Percentiles rank a stretch among this genome's conserved stretches.
Conservation (phyloP, 2,329 filamentous ascomycete genomes). For the Apiospora sp. region DNA sequence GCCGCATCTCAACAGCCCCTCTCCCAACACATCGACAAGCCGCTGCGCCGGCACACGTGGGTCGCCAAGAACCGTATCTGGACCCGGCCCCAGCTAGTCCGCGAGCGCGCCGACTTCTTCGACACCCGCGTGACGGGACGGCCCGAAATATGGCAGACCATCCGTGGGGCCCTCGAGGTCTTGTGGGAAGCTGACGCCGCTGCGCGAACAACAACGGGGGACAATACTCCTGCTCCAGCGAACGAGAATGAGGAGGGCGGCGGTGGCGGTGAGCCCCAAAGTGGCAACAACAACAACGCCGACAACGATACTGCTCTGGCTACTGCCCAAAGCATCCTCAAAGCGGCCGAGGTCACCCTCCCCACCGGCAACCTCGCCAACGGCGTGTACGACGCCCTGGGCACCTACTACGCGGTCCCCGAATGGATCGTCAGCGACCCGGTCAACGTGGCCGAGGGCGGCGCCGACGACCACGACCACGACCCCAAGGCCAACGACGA, state of each 20-base stretch:
- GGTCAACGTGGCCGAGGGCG: constrained; percentile 55
- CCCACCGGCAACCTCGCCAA: constrained; percentile 77
- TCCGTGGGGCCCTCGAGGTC: constrained; percentile 72
- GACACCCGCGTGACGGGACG: constrained; percentile 85
- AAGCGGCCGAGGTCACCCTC: constrained; percentile 78
- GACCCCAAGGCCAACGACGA: constrained; percentile 33
- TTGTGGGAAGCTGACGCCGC: constrained; percentile 64
- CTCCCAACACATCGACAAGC: constrained; percentile 73
- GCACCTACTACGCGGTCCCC: constrained; percentile 74
- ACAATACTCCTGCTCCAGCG: constrained; percentile 24
- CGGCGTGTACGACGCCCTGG: constrained; percentile 75
- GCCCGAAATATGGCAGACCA: constrained; percentile 80
- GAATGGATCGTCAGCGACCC: constrained; percentile 75
- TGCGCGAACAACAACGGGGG: constrained; percentile 26
- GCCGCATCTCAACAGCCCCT: constrained; percentile 49
- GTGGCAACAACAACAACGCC: constrained; percentile 45
- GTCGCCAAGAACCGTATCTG: constrained; percentile 68
- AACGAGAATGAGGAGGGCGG: constrained; percentile 47
- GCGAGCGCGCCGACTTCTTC: constrained; percentile 84
- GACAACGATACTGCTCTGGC: constrained; percentile 52
- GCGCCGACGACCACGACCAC: constrained; percentile 32
- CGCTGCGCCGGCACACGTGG: constrained; percentile 73
- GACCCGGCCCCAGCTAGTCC: constrained; percentile 73
- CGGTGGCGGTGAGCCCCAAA: constrained; percentile 44
- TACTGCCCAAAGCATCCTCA: constrained; percentile 82